These are phyloP conservation scores for Pholiota microspora DNA, from an alignment of 768 basidiomycete genomes.

Conservation along the genomic window DNA sequence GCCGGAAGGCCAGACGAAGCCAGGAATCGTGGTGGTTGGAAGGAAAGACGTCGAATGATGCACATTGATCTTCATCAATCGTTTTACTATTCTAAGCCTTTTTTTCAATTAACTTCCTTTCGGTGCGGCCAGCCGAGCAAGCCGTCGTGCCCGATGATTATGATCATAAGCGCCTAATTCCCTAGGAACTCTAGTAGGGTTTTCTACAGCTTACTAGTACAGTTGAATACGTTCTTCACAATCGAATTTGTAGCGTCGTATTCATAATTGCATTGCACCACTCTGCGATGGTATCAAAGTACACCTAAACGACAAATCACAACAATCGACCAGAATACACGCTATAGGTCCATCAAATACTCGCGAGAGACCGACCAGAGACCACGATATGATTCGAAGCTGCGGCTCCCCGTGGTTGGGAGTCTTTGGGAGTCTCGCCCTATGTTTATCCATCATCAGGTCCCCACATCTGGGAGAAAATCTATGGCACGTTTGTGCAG, in stretches of 20 bases:
- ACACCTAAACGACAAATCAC: neutral
- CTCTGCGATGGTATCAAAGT: too few relatives aligned
- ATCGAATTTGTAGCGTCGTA: too few relatives aligned
- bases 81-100: neutral
- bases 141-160: neutral
- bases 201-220: too few relatives aligned
- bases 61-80: neutral
- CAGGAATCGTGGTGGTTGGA: neutral
- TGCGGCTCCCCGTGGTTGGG: neutral
- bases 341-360: neutral
- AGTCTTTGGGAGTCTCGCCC: neutral
- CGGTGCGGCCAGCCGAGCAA: neutral
- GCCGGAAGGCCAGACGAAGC: neutral
- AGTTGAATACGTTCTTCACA: too few relatives aligned
- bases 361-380: too few relatives aligned
- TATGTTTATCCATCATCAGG: neutral
- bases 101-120: neutral
- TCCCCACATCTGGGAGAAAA: neutral
- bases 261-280: neutral
- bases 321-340: neutral
- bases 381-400: neutral
- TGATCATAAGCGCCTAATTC: neutral
- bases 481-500: neutral
- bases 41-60: neutral
- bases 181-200: too few relatives aligned